Percentiles rank a stretch among this genome's conserved stretches.
Conservation (phyloP, 441 rosid species). For the Brassica balearica region DNA sequence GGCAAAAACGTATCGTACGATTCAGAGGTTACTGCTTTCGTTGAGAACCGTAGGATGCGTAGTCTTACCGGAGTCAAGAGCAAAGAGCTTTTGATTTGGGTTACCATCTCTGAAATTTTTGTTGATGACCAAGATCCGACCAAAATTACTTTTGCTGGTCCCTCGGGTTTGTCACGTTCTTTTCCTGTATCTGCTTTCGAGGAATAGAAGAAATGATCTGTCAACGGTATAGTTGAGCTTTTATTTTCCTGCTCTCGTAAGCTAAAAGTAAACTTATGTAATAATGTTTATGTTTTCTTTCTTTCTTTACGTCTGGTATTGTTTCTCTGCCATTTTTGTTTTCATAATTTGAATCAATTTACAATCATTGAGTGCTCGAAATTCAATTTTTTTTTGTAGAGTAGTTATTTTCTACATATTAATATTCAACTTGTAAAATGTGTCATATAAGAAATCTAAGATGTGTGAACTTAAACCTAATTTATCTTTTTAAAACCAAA, state of each 20-base stretch:
- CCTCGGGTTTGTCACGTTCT: conserved; percentile 42
- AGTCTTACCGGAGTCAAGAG: conserved; percentile 47
- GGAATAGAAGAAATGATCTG: conserved; percentile 37
- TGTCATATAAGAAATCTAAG: no score
- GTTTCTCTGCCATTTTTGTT: background rate
- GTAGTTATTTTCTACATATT: background rate
- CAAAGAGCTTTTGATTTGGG: conserved; percentile 52
- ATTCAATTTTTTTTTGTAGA: background rate
- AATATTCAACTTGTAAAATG: no score
- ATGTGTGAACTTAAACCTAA: no score
- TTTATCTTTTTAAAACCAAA: no score
- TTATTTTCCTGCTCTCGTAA: background rate
- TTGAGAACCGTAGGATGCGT: conserved; percentile 49
- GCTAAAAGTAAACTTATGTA: background rate
- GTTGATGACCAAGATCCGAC: conserved; percentile 45
- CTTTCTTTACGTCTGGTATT: background rate
- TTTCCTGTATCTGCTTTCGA: conserved; percentile 56
- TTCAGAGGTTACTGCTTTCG: conserved; percentile 48
- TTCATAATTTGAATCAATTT: background rate
- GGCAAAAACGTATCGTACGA: conserved; percentile 47
- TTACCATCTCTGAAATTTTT: conserved; percentile 46
- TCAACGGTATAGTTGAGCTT: conserved; percentile 17
- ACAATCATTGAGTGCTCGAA: background rate
- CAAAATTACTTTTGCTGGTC: conserved; percentile 45
- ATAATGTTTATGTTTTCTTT: background rate